phyloP scores from a whole-genome alignment of 441 rosid species.

The Erysimum cheiri region DNA sequence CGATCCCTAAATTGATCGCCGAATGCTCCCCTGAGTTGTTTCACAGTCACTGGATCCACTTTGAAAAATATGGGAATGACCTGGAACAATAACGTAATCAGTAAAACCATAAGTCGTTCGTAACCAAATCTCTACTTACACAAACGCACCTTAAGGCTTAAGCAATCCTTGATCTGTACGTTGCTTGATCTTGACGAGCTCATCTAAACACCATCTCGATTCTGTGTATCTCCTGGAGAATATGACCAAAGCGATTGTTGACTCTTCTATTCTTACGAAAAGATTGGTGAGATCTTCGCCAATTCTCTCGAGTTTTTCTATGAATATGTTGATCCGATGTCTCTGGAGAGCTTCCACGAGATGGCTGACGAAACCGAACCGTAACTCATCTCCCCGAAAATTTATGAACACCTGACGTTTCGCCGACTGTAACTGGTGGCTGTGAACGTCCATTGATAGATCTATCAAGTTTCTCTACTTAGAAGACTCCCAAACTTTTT shows the following conservation, averaged over 20 bases:
- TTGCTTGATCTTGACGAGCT: background rate
- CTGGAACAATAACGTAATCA: too few relatives aligned
- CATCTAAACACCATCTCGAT: background rate
- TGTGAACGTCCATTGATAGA: background rate
- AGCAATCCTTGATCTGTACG: background rate
- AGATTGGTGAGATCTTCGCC: slow-evolving; percentile 6
- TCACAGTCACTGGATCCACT: too few relatives aligned
- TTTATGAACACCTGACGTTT: slow-evolving; percentile 1
- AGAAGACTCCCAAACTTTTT: too few relatives aligned
- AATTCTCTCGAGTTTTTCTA: background rate
- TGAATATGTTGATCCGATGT: slow-evolving; percentile 10
- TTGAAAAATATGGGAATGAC: background rate
- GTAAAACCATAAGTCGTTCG: too few relatives aligned
- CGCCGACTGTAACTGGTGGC: background rate
- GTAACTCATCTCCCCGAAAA: slow-evolving; percentile 12
- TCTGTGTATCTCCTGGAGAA: background rate
- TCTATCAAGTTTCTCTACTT: background rate
- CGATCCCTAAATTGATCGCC: too few relatives aligned
- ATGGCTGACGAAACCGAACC: slow-evolving; percentile 1
- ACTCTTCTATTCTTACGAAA: slow-evolving; percentile 3
- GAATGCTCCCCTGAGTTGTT: too few relatives aligned
- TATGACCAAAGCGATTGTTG: background rate
- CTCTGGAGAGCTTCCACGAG: slow-evolving; percentile 9
- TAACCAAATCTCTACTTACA: too few relatives aligned
- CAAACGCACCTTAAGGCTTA: background rate